A percentile compares a stretch with the other conserved stretches of the same genome.
Conservation (phyloP, 257 asterid species). For the Oldenlandia corymbosa region DNA sequence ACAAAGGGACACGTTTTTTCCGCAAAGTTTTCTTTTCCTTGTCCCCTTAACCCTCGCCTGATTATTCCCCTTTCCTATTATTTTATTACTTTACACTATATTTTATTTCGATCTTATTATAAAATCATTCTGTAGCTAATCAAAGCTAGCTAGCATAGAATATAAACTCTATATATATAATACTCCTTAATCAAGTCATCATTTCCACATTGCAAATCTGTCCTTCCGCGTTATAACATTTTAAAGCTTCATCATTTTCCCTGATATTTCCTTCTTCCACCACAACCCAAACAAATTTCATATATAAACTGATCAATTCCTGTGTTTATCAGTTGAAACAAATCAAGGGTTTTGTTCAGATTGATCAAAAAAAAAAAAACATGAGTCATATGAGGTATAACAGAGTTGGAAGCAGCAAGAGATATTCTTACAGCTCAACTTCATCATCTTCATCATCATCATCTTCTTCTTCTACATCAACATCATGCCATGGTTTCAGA, state of each 20-base stretch:
- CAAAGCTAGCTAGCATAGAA: too few relatives aligned
- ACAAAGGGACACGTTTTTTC: conserved; percentile 11
- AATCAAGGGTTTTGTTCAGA: background rate
- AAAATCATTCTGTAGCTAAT: too few relatives aligned
- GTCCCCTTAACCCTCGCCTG: conserved; percentile 20
- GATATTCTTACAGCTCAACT: background rate
- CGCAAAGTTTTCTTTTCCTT: conserved; percentile 16
- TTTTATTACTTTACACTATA: conserved; percentile 6
- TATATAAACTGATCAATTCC: conserved; percentile 5
- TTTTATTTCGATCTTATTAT: too few relatives aligned
- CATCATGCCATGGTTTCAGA: conserved; percentile 23
- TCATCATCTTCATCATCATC: background rate
- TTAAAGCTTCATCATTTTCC: conserved; percentile 13
- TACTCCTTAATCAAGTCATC: conserved; percentile 9
- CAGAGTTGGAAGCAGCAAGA: conserved; percentile 28
- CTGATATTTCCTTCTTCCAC: conserved; percentile 18
- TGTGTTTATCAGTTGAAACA: background rate
- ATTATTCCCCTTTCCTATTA: conserved; percentile 9
- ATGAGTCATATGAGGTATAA: conserved; percentile 27
- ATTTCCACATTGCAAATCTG: conserved; percentile 16
- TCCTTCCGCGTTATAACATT: conserved; percentile 20
- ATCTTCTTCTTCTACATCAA: background rate
- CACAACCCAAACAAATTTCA: background rate
- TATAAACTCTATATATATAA: too few relatives aligned
- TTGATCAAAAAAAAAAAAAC: background rate